Evolutionary conservation across 208 protist genomes (phyloP), one percentile per base, ranked within the genome.

Genomic region (Polymyxa betae): DNA sequence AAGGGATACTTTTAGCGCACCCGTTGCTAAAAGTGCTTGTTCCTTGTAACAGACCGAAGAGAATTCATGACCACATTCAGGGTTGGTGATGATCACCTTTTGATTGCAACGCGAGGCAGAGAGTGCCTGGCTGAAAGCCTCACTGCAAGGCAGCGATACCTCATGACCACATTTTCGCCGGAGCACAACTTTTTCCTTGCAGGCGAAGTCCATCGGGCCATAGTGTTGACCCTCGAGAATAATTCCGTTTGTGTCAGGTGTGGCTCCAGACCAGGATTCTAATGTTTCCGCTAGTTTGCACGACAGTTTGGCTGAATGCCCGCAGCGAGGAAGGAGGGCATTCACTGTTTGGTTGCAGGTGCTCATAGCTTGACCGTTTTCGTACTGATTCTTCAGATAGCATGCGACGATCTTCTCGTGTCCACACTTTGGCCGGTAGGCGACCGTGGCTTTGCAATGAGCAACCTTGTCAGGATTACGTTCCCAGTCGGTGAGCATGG

Each of bases 301-400:
- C 54, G 54, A 29, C 29, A 66, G 20, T 16, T 29, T 66, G 20
- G 54, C 54, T 32, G 54, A 66, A 29, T 66, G 54, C 20, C 54
- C 54, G 54, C 54, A 66, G 16, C 54, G 54, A 32, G 54, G 54
- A 66, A 66, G 54, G 54, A 32, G 16, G 20, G 29, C 20, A 32
- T 66, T 16, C 54, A 66, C 54, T 29, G 29, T 66, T 66, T 66
- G 20, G 54, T 66, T 66, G 54, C 54, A 66, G 16, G 54, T 66
- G 54, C 16, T 16, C 16, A 66, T 29, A 66, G 54, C 54, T 29
- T 29, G 20, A 29, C 54, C 54, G 29, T 29, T 32, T 29, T 66
- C 54, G 29, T 66, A 66, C 29, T 66, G 54, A 66, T 66, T 29
- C 54, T 66, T 66, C 54, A 66, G 54, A 29, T 66, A 66, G 54